Evolutionary conservation across 371 early-diverging fungal genomes (phyloP).

Genomic region (Rhizopus stolonifer): DNA sequence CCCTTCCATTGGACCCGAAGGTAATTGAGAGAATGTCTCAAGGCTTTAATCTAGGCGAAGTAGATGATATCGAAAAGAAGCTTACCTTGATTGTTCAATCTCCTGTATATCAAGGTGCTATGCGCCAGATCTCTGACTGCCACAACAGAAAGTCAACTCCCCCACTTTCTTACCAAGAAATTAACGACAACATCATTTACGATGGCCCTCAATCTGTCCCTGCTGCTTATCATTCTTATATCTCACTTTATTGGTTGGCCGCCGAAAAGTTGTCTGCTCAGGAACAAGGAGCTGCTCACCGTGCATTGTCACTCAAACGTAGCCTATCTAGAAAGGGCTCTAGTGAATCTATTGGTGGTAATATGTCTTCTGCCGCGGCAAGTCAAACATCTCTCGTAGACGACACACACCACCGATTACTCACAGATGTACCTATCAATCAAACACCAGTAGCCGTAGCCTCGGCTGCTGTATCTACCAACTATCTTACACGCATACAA

Average conservation of each 20-base stretch:
- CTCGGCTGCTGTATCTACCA: conserved; percentile 32
- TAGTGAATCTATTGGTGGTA: conserved; percentile 33
- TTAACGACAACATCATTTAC: conserved; percentile 21
- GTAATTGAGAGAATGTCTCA: conserved; percentile 70
- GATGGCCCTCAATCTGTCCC: conserved; percentile 45
- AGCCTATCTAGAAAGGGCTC: conserved; percentile 41
- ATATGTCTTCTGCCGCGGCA: conserved; percentile 31
- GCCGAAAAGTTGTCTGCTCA: conserved; percentile 70
- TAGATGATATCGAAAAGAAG: conserved; percentile 59
- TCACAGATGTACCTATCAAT: conserved; percentile 23
- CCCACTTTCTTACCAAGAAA: conserved; percentile 52
- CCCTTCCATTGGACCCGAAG: conserved; percentile 60
- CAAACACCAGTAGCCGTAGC: conserved; percentile 22
- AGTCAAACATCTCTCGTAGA: conserved; percentile 37
- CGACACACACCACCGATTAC: conserved; percentile 1
- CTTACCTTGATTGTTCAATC: conserved; percentile 52
- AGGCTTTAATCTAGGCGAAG: conserved; percentile 80
- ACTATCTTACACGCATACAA: conserved; percentile 40
- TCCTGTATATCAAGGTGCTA: conserved; percentile 21
- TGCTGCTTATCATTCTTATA: conserved; percentile 61
- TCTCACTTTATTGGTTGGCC: conserved; percentile 84
- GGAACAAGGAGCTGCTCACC: conserved; percentile 23
- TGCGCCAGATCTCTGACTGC: conserved; percentile 10
- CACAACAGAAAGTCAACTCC: conserved; percentile 18
- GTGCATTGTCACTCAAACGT: conserved; percentile 6